Percentiles rank a stretch among this genome's conserved stretches.
phyloP scores from a whole-genome alignment of 202 grass and related monocot genomes.

The Panicum hallii region DNA sequence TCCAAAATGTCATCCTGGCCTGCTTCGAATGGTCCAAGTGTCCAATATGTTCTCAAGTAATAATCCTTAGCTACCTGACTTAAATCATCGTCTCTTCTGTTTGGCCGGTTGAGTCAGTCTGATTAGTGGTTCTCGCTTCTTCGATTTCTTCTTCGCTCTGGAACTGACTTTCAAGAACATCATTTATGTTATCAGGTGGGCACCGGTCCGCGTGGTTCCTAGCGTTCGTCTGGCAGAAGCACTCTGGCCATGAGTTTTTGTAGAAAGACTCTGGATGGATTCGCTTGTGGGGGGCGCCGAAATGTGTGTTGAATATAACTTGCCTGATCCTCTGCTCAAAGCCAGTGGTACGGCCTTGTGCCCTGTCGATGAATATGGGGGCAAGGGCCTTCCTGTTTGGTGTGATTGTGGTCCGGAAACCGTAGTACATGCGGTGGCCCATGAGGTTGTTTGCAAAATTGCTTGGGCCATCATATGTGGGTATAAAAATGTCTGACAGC shows the following conservation, averaged over 20 bases:
- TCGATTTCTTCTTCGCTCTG: conserved; percentile 59
- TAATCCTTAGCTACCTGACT: background rate
- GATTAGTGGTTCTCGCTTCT: conserved; percentile 47
- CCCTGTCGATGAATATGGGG: conserved; percentile 81
- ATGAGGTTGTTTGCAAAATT: conserved; percentile 99
- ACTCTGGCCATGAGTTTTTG: conserved; percentile 97
- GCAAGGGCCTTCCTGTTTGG: conserved; percentile 88
- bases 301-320: conserved; percentile 73
- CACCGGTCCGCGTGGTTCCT: conserved; percentile 63
- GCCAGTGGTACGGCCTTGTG: conserved; percentile 56
- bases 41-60: background rate
- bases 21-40: background rate
- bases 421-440: conserved; percentile 91
- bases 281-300: conserved; percentile 79
- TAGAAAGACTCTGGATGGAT: conserved; percentile 81
- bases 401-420: conserved; percentile 83
- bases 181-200: conserved; percentile 67
- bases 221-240: conserved; percentile 76
- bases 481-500: conserved; percentile 93
- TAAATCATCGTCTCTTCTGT: conserved; percentile 55
- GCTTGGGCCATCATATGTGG: conserved; percentile 92
- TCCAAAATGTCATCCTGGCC: background rate
- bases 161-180: conserved; percentile 68
- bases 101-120: conserved; percentile 39
- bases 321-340: conserved; percentile 75